These are phyloP conservation scores for Phaeotremella skinneri DNA, from an alignment of 768 basidiomycete species.

Conservation along the genomic window DNA sequence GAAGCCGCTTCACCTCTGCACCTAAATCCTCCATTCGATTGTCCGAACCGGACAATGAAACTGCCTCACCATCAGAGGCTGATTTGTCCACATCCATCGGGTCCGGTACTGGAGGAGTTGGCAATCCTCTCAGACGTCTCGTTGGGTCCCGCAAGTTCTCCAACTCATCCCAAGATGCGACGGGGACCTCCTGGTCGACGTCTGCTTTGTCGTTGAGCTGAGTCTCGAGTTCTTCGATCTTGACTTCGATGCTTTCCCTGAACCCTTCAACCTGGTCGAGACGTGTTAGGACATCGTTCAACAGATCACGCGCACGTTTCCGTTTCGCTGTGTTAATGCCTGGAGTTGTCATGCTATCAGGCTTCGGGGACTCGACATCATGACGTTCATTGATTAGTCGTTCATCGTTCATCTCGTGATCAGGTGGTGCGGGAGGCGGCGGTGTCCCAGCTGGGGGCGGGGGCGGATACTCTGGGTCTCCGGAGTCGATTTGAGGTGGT, in stretches of 20 bases:
- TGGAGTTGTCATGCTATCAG: not conserved
- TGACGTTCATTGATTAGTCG: not conserved
- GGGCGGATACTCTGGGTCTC: not conserved
- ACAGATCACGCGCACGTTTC: not conserved
- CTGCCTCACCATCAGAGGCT: constrained; percentile 1
- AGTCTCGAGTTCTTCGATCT: not conserved
- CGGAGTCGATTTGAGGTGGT: not conserved
- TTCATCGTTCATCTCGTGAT: not conserved
- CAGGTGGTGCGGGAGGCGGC: not conserved
- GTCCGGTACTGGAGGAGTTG: not conserved
- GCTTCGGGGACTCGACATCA: not conserved
- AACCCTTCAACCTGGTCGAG: not conserved
- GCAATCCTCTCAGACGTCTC: constrained; percentile 6
- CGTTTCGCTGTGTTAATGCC: not conserved
- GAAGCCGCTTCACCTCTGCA: constrained; percentile 1
- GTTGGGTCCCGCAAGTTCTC: constrained; percentile 13
- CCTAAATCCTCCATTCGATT: constrained; percentile 10
- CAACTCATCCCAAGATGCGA: constrained; percentile 1
- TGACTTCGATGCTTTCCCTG: not conserved
- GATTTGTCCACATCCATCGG: not conserved
- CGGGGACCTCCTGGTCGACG: not conserved
- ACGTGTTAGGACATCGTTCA: not conserved
- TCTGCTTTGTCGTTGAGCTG: not conserved
- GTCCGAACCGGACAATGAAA: not conserved
- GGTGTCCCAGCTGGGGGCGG: not conserved